Percentiles rank a stretch among this genome's conserved stretches.
Evolutionary conservation across 1,139 yeast genomes (phyloP).

Genomic region (Schizosaccharomyces versatilis): DNA sequence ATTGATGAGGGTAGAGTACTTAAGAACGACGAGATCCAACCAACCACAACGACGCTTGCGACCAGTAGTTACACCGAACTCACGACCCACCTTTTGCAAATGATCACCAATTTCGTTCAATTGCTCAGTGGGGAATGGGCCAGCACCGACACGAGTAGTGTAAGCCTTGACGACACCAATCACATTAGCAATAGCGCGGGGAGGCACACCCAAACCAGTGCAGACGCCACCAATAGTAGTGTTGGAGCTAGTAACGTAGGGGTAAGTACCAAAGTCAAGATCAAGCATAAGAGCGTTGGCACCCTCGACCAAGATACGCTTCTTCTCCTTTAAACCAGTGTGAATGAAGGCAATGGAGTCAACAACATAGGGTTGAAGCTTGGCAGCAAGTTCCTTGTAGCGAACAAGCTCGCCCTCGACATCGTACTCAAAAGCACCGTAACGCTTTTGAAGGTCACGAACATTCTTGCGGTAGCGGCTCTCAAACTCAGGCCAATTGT

Average conservation of each 20-base stretch:
- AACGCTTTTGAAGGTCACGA: conserved; percentile 63
- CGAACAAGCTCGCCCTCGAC: conserved; percentile 54
- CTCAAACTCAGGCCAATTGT: conserved; percentile 85
- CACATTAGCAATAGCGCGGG: conserved; percentile 50
- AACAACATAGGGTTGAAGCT: conserved; percentile 71
- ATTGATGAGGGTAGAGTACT: conserved; percentile 72
- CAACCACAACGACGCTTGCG: conserved; percentile 99
- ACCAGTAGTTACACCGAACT: conserved; percentile 95
- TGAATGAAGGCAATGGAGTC: conserved; percentile 85
- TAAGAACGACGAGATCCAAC: conserved; percentile 87
- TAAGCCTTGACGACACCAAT: conserved; percentile 97
- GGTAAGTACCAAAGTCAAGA: conserved; percentile 93
- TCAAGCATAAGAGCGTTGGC: conserved; percentile 97
- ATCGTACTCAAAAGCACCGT: conserved; percentile 82
- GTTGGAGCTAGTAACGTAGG: conserved; percentile 85
- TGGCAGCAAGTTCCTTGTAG: conserved; percentile 53
- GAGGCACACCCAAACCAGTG: conserved; percentile 92
- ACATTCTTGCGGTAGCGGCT: conserved; percentile 54
- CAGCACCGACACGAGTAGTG: conserved; percentile 97
- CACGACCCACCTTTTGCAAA: conserved; percentile 72
- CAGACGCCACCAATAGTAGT: conserved; percentile 96
- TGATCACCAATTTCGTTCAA: conserved; percentile 69
- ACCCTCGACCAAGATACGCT: conserved; percentile 85
- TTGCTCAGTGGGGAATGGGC: conserved; percentile 98
- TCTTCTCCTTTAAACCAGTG: conserved; percentile 50